Evolutionary conservation across 2,329 filamentous ascomycete species (phyloP).

Genomic region (Nigrospora sphaerica): DNA sequence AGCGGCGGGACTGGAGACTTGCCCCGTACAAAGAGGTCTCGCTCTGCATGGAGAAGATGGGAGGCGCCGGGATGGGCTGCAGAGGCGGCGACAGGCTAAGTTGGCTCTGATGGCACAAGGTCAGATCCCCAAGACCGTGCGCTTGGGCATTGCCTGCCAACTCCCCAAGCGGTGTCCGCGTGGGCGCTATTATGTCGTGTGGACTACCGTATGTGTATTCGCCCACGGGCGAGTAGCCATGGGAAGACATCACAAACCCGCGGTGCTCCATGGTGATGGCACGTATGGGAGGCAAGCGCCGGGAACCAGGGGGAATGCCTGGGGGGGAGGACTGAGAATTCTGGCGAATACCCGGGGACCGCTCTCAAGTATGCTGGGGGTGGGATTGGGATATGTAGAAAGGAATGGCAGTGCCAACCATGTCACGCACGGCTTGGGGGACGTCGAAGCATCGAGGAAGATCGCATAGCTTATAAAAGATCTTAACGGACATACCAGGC

Average conservation of each 20-base stretch:
- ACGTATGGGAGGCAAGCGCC: slow-evolving; percentile 10
- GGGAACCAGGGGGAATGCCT: slow-evolving; percentile 22
- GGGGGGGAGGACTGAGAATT: slow-evolving; percentile 22
- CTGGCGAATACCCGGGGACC: slow-evolving; percentile 20
- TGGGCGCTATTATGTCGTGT: slow-evolving; percentile 28
- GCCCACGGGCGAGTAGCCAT: slow-evolving; percentile 39
- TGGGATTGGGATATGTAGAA: slow-evolving; percentile 26
- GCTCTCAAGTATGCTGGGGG: slow-evolving; percentile 24
- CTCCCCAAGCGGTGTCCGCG: slow-evolving; percentile 41
- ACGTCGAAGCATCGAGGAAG: slow-evolving; percentile 20
- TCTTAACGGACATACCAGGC: not conserved
- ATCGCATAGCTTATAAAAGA: slow-evolving; percentile 23
- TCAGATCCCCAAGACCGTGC: slow-evolving; percentile 26
- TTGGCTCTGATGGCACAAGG: slow-evolving; percentile 36
- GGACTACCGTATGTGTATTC: slow-evolving; percentile 40
- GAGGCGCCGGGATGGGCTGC: slow-evolving; percentile 30
- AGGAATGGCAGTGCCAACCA: slow-evolving; percentile 27
- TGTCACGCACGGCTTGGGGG: slow-evolving; percentile 17
- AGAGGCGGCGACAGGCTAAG: slow-evolving; percentile 35
- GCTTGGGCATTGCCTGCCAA: slow-evolving; percentile 45
- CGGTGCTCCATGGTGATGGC: slow-evolving; percentile 28
- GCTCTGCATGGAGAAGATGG: slow-evolving; percentile 43
- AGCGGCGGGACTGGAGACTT: slow-evolving; percentile 22
- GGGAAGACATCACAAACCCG: slow-evolving; percentile 41
- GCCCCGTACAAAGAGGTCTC: slow-evolving; percentile 40